Percentiles rank a stretch among this genome's conserved stretches.
phyloP scores from a whole-genome alignment of 2,329 filamentous ascomycete genomes.

The Chrysoporthe austroafricana region DNA sequence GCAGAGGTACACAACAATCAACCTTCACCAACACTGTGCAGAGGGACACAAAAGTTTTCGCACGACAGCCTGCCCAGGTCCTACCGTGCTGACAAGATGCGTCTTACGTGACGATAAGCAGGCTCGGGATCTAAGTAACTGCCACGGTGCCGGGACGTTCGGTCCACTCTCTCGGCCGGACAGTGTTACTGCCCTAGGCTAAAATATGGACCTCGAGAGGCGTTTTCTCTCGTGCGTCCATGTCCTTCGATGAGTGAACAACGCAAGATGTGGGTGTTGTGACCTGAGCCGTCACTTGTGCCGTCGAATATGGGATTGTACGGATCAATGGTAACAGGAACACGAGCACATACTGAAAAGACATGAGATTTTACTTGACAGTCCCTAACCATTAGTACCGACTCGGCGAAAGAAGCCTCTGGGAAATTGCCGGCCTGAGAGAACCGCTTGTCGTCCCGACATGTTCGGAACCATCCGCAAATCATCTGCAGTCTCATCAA shows the following conservation, averaged over 20 bases:
- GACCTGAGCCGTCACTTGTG: conserved; percentile 1
- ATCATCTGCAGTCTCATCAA: conserved; percentile 18
- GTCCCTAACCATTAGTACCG: neutral
- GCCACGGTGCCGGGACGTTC: neutral
- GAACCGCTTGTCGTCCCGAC: conserved; percentile 11
- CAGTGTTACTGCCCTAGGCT: neutral
- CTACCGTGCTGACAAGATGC: conserved; percentile 22
- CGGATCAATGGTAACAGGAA: neutral
- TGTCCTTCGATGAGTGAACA: neutral
- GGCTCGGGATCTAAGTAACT: conserved; percentile 8
- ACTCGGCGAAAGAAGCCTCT: neutral
- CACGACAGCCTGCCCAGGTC: neutral
- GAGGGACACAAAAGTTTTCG: conserved; percentile 16
- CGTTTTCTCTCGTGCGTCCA: neutral
- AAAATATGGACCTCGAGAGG: neutral
- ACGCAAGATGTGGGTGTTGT: neutral
- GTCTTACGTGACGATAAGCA: conserved; percentile 25
- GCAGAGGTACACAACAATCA: neutral
- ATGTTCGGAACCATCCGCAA: conserved; percentile 11
- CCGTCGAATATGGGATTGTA: neutral
- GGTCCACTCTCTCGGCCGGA: neutral
- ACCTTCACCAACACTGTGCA: conserved; percentile 1
- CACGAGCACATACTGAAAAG: conserved; percentile 3
- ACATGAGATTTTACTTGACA: neutral
- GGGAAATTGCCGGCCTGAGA: neutral